Base-by-base conservation (phyloP, 106 monocot genomes). In the Alisma plantagoaquatica region DNA sequence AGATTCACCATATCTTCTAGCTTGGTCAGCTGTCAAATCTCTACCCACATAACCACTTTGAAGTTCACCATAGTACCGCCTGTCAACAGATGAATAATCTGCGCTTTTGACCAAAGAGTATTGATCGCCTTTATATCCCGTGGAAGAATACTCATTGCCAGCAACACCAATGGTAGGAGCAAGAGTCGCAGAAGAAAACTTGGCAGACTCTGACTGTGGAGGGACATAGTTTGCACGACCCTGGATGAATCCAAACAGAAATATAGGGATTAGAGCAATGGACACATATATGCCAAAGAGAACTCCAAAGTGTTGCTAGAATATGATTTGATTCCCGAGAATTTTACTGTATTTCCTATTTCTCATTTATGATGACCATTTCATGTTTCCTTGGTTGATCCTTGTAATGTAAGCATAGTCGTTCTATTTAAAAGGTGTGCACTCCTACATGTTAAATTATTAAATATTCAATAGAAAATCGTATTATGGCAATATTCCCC, bases 31-130 rank as follows among this genome's bases (percentile, higher is more conserved):
- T 20, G 63, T 56, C 47, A 84, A 57, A 11, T 92, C 92, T 48
- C 86, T 87, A 43, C 82, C 71, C 51, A 63, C 23, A 68, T 69
- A 84, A 58, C 74, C 43, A 58, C 55, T 27, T 57, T 71, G 80
- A 71, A 53, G 73, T 16, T 93, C 87, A 54, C 56, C 65, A 72
- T 76, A 96, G 29, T 66, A 63, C 74, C 88, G 76, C 56, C 78
- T 81, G 21, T 88, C 88, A 15, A 74, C 33, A 38, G 81, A 69
- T 31, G 75, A 22, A 70, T 75, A 91, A 67, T 84, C 80, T 49
- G 69, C 35, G 49, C 49, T 41, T 38, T 78, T 79, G 3, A 23
- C 43, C 53, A 61, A 20, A 47, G 75, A 27, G 69, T 67, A 94
- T 32, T 68, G 77, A 9, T 91, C 91, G 5, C 16, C 69, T 57